Conservation (phyloP, 2,329 filamentous ascomycete species). For the Cytospora chrysosperma region DNA sequence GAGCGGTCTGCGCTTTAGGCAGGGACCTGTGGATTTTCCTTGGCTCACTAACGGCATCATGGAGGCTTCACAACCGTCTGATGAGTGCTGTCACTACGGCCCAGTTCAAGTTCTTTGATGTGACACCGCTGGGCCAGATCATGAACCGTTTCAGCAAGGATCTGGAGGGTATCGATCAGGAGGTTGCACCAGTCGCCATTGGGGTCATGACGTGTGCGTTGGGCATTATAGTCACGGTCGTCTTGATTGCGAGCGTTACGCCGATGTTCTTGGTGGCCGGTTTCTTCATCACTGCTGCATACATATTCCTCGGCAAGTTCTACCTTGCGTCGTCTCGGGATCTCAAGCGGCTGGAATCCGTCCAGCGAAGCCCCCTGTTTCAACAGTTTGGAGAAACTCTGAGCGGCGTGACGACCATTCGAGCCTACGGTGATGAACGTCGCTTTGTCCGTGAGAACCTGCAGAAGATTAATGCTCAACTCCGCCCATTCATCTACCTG, state of each 20-base stretch:
- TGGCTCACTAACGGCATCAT: conserved; percentile 85
- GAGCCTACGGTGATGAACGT: conserved; percentile 91
- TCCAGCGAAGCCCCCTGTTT: conserved; percentile 91
- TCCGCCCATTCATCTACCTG: conserved; percentile 90
- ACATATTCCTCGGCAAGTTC: conserved; percentile 79
- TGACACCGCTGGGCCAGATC: conserved; percentile 89
- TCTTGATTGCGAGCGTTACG: conserved; percentile 84
- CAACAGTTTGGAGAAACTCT: conserved; percentile 98
- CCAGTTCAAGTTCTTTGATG: conserved; percentile 97
- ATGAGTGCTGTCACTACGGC: conserved; percentile 80
- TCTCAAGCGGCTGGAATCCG: conserved; percentile 89
- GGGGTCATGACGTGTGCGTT: conserved; percentile 64
- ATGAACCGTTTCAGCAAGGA: conserved; percentile 99
- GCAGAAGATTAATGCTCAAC: conserved; percentile 81
- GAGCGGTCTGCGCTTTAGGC: conserved; percentile 76
- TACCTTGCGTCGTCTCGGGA: conserved; percentile 94
- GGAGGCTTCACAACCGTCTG: conserved; percentile 75
- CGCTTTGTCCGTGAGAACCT: conserved; percentile 94
- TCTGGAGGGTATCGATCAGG: conserved; percentile 90
- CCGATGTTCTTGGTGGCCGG: conserved; percentile 87
- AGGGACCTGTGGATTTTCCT: conserved; percentile 89
- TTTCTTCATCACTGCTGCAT: conserved; percentile 78
- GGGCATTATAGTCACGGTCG: conserved; percentile 77
- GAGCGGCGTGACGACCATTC: conserved; percentile 91
- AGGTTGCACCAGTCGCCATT: conserved; percentile 90